Evolutionary conservation across 2,329 filamentous ascomycete genomes (phyloP).

Genomic region (Samsoniella hepiali): DNA sequence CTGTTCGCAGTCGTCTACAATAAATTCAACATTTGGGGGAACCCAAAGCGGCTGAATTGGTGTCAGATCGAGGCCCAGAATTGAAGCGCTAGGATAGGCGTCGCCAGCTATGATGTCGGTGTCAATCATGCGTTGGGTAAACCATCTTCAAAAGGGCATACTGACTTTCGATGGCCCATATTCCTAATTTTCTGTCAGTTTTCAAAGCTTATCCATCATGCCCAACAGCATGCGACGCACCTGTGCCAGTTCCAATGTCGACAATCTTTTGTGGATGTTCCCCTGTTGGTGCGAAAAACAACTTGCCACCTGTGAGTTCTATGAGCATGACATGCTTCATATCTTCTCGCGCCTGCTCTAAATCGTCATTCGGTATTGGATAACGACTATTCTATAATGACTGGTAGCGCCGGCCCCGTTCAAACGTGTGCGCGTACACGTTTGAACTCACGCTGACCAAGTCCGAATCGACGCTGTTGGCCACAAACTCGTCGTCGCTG

Average conservation of each 20-base stretch:
- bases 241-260: conserved; percentile 48
- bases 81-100: conserved; percentile 37
- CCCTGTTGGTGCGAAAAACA: conserved; percentile 40
- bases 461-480: too few species aligned
- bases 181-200: too few species aligned
- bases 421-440: too few species aligned
- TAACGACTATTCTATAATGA: conserved; percentile 42
- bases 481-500: too few species aligned
- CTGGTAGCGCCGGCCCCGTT: too few species aligned
- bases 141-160: neutral
- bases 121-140: too few species aligned
- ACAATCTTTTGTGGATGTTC: conserved; percentile 41
- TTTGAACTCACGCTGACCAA: too few species aligned
- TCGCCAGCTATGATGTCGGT: conserved; percentile 35
- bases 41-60: conserved; percentile 48
- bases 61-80: conserved; percentile 42
- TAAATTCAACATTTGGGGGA: conserved; percentile 60
- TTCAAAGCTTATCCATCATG: too few species aligned
- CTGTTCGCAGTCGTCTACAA: conserved; percentile 59
- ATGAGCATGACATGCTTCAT: conserved; percentile 45
- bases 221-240: neutral
- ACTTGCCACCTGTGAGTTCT: conserved; percentile 39
- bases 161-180: conserved; percentile 52
- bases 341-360: conserved; percentile 45
- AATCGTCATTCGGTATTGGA: conserved; percentile 46